Base-by-base conservation (phyloP, 257 asterid genomes). In the Nicotiana sylvestris region DNA sequence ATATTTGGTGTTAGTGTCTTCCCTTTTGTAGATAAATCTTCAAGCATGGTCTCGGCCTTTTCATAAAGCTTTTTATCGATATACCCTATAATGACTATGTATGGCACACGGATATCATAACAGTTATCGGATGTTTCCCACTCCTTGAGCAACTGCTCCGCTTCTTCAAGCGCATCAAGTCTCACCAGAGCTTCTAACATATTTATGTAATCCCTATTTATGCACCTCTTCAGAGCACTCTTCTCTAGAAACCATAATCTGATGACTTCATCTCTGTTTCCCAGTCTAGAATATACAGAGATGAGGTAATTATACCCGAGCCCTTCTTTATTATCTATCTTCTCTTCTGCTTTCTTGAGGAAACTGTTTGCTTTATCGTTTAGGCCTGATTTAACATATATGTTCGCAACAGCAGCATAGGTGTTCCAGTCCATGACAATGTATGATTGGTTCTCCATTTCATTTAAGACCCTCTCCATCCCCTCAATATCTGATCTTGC, bases 81-180 rank as follows among this genome's bases (percentile, higher is more conserved):
- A 76, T 88, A 84, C 72, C 94, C 94, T 78, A 70, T 81, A 72
- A 95, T 83, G 57, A 93, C 82, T 32, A 82, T 86, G 78, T 76
- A 84, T 6, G 94, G 93, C 61, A 95, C 97, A 53, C 93, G 92
- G 78, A 90, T 85, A 83, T 95, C 98, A 76, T 84, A 88, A 86
- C 86, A 88, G 84, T 93, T 95, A 1, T 89, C 90, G 32, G 95
- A 91, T n/a, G 90, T 85, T 66, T 92, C 97, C 98, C 98, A 95
- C 84, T 87, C 94, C 82, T 82, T 85, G 5, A 95, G 89, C 82
- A 93, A 82, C 61, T 89, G 86, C 85, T 88, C 92, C 0, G 93
- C 98, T 87, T 85, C 92, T 76, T 88, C 94, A 76, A 92, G 84
- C 82, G 89, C 93, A 79, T 80, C 92, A 69, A 95, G 93, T 86